A percentile compares a stretch with the other conserved stretches of the same genome.
These are phyloP conservation scores for Xenoacremonium recifei DNA, from an alignment of 2,329 filamentous ascomycete species.

Conservation along the genomic window DNA sequence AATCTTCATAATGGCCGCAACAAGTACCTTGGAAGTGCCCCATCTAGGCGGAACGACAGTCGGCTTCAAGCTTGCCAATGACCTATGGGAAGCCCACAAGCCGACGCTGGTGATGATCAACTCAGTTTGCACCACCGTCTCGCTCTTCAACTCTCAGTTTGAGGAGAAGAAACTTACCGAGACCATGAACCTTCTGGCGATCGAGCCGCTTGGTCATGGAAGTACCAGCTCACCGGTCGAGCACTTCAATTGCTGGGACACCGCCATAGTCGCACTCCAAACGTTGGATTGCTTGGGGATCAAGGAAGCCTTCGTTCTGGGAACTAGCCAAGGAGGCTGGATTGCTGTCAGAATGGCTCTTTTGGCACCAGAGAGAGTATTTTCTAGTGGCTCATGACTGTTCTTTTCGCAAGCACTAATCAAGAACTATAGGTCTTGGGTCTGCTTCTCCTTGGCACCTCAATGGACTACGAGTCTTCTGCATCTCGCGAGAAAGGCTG, in stretches of 20 bases:
- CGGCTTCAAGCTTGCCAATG: constrained; percentile 42
- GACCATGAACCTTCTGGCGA: constrained; percentile 47
- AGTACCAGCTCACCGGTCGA: constrained; percentile 40
- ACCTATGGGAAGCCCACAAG: constrained; percentile 46
- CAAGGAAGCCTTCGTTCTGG: constrained; percentile 47
- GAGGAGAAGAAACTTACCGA: constrained; percentile 36
- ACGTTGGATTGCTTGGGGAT: constrained; percentile 51
- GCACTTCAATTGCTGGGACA: constrained; percentile 56
- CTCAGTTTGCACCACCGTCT: constrained; percentile 48
- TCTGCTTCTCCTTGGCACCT: constrained; percentile 47
- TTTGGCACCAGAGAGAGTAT: constrained; percentile 46
- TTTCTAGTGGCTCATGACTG: constrained; percentile 12
- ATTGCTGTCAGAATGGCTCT: constrained; percentile 50
- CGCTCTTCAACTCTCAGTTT: constrained; percentile 46
- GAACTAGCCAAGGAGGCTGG: constrained; percentile 54
- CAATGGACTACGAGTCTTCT: constrained; percentile 52
- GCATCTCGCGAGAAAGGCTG: constrained; percentile 44
- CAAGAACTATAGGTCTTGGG: constrained; percentile 46
- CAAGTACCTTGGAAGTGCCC: constrained; percentile 43
- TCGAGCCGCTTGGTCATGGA: constrained; percentile 54
- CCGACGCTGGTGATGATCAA: constrained; percentile 52
- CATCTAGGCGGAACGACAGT: constrained; percentile 47
- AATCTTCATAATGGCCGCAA: constrained; percentile 34
- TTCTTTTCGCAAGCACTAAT: no score
- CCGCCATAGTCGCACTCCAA: constrained; percentile 53